Evolutionary conservation across 1,284 basidiomycete genomes (phyloP).

Genomic region (Pseudozyma hubeiensis): DNA sequence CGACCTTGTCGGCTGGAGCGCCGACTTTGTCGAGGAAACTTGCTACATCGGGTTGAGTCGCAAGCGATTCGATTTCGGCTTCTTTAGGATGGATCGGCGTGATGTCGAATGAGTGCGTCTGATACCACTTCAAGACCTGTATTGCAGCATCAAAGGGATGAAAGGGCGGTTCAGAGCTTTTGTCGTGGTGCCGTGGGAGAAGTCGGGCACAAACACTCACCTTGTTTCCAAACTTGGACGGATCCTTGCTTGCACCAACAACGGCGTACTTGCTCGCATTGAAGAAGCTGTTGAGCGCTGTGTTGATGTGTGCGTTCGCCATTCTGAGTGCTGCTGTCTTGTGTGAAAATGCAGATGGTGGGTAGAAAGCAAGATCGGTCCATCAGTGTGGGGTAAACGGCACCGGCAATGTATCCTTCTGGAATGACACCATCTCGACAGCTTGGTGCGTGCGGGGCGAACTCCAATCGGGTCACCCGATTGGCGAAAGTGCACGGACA

Average conservation of each 20-base stretch:
- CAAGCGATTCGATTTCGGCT: constrained; percentile 47
- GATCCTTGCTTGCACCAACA: constrained; percentile 62
- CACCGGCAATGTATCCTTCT: constrained; percentile 21
- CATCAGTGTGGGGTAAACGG: neutral
- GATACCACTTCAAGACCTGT: constrained; percentile 65
- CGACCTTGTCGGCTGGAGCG: constrained; percentile 32
- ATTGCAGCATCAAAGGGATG: neutral
- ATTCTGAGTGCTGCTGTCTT: constrained; percentile 4
- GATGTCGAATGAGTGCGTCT: constrained; percentile 46
- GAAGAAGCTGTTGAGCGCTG: constrained; percentile 55
- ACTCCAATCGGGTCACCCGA: constrained; percentile 10
- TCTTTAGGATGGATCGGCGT: constrained; percentile 64
- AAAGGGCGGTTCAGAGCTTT: neutral
- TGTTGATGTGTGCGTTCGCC: constrained; percentile 38
- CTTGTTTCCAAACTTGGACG: constrained; percentile 63
- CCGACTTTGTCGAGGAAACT: constrained; percentile 25
- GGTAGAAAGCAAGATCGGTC: neutral
- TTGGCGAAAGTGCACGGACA: neutral
- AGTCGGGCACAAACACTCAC: constrained; percentile 20
- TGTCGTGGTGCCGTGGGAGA: no score
- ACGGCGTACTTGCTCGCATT: constrained; percentile 55
- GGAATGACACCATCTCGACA: constrained; percentile 12
- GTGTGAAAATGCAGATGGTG: neutral
- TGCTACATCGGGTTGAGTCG: constrained; percentile 30
- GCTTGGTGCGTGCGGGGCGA: constrained; percentile 11